These are phyloP conservation scores for Neurospora sp. DNA, from an alignment of 495 filamentous ascomycete species.

Conservation along the genomic window DNA sequence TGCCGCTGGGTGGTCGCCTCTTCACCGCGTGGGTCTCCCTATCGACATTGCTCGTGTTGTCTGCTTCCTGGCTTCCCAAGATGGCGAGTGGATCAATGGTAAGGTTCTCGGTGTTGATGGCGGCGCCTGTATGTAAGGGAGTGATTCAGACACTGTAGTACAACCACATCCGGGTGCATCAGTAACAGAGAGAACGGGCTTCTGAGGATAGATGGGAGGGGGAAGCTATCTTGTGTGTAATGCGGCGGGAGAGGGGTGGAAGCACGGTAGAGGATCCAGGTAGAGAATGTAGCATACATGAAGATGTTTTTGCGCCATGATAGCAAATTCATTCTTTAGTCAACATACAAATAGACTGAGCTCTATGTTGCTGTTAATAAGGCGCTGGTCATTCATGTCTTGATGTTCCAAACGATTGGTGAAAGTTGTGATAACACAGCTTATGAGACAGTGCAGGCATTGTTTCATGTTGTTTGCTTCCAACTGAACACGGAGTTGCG, in stretches of 20 bases:
- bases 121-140: conserved; percentile 36
- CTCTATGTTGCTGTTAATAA: background rate
- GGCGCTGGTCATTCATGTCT: background rate
- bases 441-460: background rate
- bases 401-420: background rate
- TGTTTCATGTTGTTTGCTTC: background rate
- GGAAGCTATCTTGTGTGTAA: background rate
- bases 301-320: background rate
- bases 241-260: background rate
- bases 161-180: background rate
- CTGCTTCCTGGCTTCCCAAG: conserved; percentile 53
- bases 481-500: background rate
- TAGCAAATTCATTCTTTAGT: background rate
- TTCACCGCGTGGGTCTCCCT: conserved; percentile 51
- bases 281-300: background rate
- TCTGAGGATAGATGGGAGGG: background rate
- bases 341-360: background rate
- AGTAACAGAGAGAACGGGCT: background rate
- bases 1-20: conserved; percentile 47
- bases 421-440: background rate
- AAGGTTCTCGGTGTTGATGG: conserved; percentile 42
- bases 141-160: background rate
- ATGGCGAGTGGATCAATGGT: conserved; percentile 59
- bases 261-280: background rate
- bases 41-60: conserved; percentile 57